These are phyloP conservation scores for Lotus japonicus DNA, from an alignment of 306 rosid species.

Conservation along the genomic window DNA sequence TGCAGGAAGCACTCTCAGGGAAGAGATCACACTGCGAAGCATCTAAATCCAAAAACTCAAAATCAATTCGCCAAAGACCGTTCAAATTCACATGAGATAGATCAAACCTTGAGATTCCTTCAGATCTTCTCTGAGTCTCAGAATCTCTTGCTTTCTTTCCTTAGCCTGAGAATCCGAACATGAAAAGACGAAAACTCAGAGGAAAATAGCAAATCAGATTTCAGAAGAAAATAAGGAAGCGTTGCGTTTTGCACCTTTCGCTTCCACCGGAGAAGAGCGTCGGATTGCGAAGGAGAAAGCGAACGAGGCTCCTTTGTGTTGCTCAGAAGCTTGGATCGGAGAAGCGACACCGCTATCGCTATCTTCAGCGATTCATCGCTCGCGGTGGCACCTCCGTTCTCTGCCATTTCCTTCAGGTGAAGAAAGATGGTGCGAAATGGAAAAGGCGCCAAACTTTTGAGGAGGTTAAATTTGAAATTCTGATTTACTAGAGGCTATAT, in stretches of 20 bases:
- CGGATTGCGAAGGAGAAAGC: slow-evolving; percentile 39
- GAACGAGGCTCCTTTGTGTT: slow-evolving; percentile 19
- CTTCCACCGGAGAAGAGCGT: slow-evolving; percentile 85
- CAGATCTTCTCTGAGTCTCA: slow-evolving; percentile 70
- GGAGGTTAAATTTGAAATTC: no score
- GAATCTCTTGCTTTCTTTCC: slow-evolving; percentile 79
- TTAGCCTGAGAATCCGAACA: slow-evolving; percentile 53
- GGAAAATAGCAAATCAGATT: not conserved
- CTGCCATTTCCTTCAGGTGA: slow-evolving; percentile 32
- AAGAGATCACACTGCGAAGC: slow-evolving; percentile 60
- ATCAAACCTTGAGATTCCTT: slow-evolving; percentile 66
- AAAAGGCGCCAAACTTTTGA: no score
- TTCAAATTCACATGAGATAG: not conserved
- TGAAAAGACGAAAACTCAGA: not conserved
- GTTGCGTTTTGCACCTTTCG: slow-evolving; percentile 63
- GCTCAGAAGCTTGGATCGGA: slow-evolving; percentile 54
- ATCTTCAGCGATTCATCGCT: slow-evolving; percentile 59
- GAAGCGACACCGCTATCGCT: slow-evolving; percentile 74
- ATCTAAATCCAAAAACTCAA: slow-evolving; percentile 40
- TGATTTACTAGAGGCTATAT: no score
- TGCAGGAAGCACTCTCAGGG: slow-evolving; percentile 73
- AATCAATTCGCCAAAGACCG: not conserved
- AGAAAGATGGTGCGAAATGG: no score
- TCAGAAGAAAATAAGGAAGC: not conserved
- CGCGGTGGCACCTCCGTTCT: slow-evolving; percentile 12